Conservation (phyloP, 768 basidiomycete genomes). For the Mycena galopus region DNA sequence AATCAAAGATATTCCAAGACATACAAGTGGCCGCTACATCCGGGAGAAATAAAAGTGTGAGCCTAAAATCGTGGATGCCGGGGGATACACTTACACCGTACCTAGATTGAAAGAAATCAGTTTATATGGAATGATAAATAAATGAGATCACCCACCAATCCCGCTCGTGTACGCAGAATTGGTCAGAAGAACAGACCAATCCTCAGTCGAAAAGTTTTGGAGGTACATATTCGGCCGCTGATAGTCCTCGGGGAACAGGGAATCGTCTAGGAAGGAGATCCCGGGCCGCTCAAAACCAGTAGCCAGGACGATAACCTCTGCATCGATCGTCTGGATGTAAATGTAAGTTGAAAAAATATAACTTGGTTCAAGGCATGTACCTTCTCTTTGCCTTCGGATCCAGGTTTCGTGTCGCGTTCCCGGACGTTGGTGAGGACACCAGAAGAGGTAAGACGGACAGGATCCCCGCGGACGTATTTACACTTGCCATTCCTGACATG, state of each 20-base stretch:
- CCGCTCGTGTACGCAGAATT: conserved; percentile 65
- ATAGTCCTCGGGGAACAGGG: conserved; percentile 65
- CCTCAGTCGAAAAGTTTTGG: conserved; percentile 67
- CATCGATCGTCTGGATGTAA: conserved; percentile 49
- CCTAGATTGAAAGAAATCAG: conserved; percentile 24
- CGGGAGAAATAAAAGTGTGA: background rate
- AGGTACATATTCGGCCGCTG: conserved; percentile 65
- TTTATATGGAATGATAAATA: background rate
- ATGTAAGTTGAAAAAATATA: background rate
- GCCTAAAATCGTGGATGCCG: background rate
- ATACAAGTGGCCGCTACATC: conserved; percentile 56
- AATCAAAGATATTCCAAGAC: conserved; percentile 32
- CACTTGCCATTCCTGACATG: conserved; percentile 58
- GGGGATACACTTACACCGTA: conserved; percentile 49
- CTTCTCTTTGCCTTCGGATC: conserved; percentile 47
- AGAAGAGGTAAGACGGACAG: conserved; percentile 50
- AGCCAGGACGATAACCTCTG: conserved; percentile 65
- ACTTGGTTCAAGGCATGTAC: conserved; percentile 3
- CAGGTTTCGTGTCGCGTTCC: conserved; percentile 47
- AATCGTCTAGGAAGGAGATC: conserved; percentile 59
- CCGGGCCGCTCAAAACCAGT: conserved; percentile 65
- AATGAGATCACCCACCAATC: conserved; percentile 46
- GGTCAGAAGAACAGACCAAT: conserved; percentile 65
- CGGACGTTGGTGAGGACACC: conserved; percentile 56
- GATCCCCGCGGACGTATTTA: conserved; percentile 63